Evolutionary conservation across 495 filamentous ascomycete genomes (phyloP), one percentile per base, ranked within the genome.

Genomic region (Lophiotrema nucula): DNA sequence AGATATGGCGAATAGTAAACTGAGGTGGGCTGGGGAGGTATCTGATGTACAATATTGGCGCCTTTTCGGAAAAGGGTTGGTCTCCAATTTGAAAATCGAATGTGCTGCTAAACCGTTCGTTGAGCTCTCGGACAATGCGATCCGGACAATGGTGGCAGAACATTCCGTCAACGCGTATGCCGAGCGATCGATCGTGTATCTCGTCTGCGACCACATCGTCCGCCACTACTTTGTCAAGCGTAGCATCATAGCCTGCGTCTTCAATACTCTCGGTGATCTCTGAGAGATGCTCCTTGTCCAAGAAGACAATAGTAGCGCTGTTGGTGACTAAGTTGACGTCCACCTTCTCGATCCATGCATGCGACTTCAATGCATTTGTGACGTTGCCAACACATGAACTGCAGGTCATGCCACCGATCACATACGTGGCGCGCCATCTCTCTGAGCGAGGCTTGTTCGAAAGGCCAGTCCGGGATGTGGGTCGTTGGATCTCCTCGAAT

Each of bases 341-440:
- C 19, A 86, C 81, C 35, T 80, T 75, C 28, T 74, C 76, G 16
- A 95, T 74, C 73, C 83, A 93, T 8, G 78, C 62, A 26, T 81
- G 74, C 53, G 83, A 79, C 51, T 86, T 74, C 28, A 96, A 61
- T 4, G 81, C 83, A 23, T 80, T 70, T 13, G 81, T 87, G 61
- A 95, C 81, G 39, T 73, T 74, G 37, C 80, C 82, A 12, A 82
- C 78, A 67, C 91, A 96, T 3, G 87, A 78, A 19, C 83, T 82
- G 67, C 91, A 96, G 4, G 87, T 93, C 88, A 96, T 93, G 13
- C 89, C 89, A 22, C 79, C 83, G 49, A 96, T 84, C 4, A 86
- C 81, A 56, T 90, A 76, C 1, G 84, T 82, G 2, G 81, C 88
- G 53, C 50, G 54, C 71, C 71, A 73, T 35, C 51, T 46, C 24